Conservation (phyloP, 1,284 basidiomycete species). For the Cryptococcus hybrid region DNA sequence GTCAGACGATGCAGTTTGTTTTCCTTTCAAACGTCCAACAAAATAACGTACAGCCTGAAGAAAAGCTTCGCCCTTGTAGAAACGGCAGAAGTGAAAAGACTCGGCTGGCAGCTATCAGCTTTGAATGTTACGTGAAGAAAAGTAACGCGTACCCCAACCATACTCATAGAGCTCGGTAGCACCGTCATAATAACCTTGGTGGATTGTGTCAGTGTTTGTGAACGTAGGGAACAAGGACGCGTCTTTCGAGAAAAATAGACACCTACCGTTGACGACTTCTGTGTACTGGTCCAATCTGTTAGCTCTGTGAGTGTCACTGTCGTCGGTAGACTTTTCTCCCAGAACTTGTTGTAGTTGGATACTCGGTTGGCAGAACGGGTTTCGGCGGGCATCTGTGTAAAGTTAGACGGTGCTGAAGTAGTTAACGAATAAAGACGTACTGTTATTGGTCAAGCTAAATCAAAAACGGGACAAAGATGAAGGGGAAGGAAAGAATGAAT, state of each 20-base stretch:
- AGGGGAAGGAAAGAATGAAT: no score
- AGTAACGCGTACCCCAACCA: slow-evolving; percentile 55
- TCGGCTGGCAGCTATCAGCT: slow-evolving; percentile 51
- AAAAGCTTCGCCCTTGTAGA: slow-evolving; percentile 95
- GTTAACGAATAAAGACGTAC: no score
- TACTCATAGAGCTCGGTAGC: slow-evolving; percentile 98
- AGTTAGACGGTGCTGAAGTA: no score
- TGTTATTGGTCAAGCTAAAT: no score
- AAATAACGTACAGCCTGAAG: slow-evolving; percentile 54
- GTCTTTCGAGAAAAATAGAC: background rate
- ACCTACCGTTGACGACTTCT: slow-evolving; percentile 87
- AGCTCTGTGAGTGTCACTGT: slow-evolving; percentile 66
- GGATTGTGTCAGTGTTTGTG: background rate
- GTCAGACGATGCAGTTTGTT: no score
- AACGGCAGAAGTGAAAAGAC: slow-evolving; percentile 98
- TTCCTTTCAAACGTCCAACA: slow-evolving; percentile 10
- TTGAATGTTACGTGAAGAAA: background rate
- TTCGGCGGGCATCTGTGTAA: slow-evolving; percentile 54
- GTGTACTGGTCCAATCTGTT: slow-evolving; percentile 82
- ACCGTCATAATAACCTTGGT: slow-evolving; percentile 87
- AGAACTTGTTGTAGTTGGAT: slow-evolving; percentile 88
- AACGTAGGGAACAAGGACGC: no score
- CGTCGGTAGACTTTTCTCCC: slow-evolving; percentile 83
- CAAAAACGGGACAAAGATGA: no score
- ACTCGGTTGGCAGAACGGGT: slow-evolving; percentile 80